Percentiles rank a stretch among this genome's conserved stretches.
Evolutionary conservation across 305 asterid genomes (phyloP).

Genomic region (Euphrasia arctica): DNA sequence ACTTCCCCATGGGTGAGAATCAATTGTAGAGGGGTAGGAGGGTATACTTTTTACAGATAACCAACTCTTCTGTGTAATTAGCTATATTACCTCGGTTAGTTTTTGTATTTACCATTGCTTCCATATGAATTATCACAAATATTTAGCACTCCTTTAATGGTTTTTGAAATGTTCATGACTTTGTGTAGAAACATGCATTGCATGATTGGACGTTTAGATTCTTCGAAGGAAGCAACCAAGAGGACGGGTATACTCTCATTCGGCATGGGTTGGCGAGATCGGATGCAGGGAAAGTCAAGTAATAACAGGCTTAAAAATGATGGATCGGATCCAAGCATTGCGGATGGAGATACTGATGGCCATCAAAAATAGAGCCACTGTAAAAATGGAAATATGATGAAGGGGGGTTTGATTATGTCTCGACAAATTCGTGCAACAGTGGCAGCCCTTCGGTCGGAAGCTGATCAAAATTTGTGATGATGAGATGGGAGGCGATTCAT

Average conservation of each 20-base stretch:
- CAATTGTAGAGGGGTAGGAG: too few species aligned
- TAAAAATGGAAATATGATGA: background rate
- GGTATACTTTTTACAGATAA: too few species aligned
- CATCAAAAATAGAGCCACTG: constrained; percentile 19
- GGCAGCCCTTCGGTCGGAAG: background rate
- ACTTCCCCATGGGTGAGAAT: too few species aligned
- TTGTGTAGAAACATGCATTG: constrained; percentile 18
- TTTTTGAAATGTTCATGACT: constrained; percentile 17
- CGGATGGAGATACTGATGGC: constrained; percentile 26
- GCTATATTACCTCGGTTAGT: too few species aligned
- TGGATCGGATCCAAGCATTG: constrained; percentile 31
- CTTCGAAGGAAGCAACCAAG: constrained; percentile 28
- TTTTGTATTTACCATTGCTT: background rate
- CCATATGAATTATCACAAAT: background rate
- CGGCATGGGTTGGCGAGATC: constrained; percentile 81
- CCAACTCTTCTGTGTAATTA: too few species aligned
- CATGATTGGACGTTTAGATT: constrained; percentile 42
- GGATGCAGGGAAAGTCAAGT: constrained; percentile 54
- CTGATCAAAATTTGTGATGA: background rate
- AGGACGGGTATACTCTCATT: constrained; percentile 62
- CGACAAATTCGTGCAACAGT: background rate
- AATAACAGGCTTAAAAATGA: constrained; percentile 32
- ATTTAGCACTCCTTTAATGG: background rate
- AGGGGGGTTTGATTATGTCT: background rate
- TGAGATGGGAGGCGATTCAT: too few species aligned